A percentile compares a stretch with the other conserved stretches of the same genome.
Conservation (phyloP, 208 protist genomes). For the Trypanosoma melophagium region DNA sequence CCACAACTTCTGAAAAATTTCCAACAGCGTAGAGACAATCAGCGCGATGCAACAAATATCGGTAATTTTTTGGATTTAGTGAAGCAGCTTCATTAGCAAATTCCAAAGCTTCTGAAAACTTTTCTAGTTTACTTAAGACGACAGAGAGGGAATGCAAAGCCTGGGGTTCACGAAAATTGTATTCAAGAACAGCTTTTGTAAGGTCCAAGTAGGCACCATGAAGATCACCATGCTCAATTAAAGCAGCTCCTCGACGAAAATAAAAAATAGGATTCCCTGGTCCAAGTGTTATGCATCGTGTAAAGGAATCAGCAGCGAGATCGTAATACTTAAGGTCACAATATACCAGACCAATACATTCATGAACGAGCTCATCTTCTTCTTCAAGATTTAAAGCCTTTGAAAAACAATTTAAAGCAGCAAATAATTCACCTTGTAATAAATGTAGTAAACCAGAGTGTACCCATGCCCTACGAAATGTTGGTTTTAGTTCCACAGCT, state of each 20-base stretch:
- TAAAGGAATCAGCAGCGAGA: conserved; percentile 74
- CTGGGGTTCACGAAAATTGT: conserved; percentile 30
- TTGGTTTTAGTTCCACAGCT: conserved; percentile 40
- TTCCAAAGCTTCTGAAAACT: conserved; percentile 45
- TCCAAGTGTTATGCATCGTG: conserved; percentile 45
- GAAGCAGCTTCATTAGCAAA: conserved; percentile 43
- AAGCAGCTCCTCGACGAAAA: conserved; percentile 47
- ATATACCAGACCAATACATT: conserved; percentile 78
- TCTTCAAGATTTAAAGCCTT: conserved; percentile 38
- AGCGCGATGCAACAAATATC: conserved; percentile 34
- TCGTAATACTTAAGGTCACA: conserved; percentile 67
- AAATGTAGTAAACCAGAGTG: conserved; percentile 60
- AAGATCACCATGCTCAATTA: conserved; percentile 35
- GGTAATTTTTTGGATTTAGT: conserved; percentile 23
- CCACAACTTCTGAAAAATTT: conserved; percentile 28
- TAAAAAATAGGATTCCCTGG: conserved; percentile 39
- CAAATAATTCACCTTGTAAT: conserved; percentile 38
- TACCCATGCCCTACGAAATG: conserved; percentile 42
- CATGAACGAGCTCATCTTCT: conserved; percentile 48
- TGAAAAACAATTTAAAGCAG: conserved; percentile 51
- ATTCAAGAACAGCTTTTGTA: conserved; percentile 30
- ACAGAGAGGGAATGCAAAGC: conserved; percentile 57
- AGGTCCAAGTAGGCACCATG: conserved; percentile 48
- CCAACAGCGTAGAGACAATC: conserved; percentile 37
- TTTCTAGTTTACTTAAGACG: conserved; percentile 38